These are phyloP conservation scores for Penicillium fuscoglaucum DNA, from an alignment of 2,329 filamentous ascomycete genomes.

Conservation along the genomic window DNA sequence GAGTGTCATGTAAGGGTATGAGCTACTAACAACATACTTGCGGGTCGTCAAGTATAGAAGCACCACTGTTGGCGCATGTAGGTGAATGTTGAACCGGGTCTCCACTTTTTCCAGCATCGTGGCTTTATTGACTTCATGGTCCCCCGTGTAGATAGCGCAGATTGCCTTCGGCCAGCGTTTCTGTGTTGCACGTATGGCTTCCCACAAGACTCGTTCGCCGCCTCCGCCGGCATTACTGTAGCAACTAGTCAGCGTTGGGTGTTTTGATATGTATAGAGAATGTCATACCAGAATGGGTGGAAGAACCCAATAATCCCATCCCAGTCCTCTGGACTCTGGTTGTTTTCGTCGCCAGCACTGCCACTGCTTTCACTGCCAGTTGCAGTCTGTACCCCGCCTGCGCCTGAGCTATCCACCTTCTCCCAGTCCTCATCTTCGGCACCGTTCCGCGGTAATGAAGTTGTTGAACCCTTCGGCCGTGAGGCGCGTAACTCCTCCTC, in stretches of 20 bases:
- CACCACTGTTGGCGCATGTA: conserved; percentile 77
- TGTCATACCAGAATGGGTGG: conserved; percentile 87
- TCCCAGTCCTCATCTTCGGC: conserved; percentile 68
- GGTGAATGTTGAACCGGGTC: conserved; percentile 87
- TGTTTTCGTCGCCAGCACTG: conserved; percentile 36
- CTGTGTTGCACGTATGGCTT: conserved; percentile 88
- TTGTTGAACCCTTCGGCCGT: conserved; percentile 27
- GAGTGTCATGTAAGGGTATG: conserved; percentile 89
- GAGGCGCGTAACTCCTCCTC: conserved; percentile 38
- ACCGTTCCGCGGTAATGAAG: conserved; percentile 21
- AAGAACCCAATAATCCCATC: conserved; percentile 91
- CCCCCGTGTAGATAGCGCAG: conserved; percentile 92
- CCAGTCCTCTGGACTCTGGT: conserved; percentile 59
- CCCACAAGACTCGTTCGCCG: conserved; percentile 94
- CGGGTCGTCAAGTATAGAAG: conserved; percentile 91
- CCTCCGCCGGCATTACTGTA: conserved; percentile 89
- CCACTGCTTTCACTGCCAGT: conserved; percentile 48
- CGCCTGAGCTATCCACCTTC: conserved; percentile 60
- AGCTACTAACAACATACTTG: conserved; percentile 79
- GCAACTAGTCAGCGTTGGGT: conserved; percentile 17
- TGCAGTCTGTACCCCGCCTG: conserved; percentile 46
- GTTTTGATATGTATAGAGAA: conserved; percentile 3
- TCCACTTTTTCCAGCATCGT: conserved; percentile 75
- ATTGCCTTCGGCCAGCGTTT: conserved; percentile 82
- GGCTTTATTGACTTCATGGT: conserved; percentile 81